Percentiles rank a stretch among this genome's conserved stretches.
Conservation (phyloP, 2,329 filamentous ascomycete genomes). For the Pyricularia grisea region DNA sequence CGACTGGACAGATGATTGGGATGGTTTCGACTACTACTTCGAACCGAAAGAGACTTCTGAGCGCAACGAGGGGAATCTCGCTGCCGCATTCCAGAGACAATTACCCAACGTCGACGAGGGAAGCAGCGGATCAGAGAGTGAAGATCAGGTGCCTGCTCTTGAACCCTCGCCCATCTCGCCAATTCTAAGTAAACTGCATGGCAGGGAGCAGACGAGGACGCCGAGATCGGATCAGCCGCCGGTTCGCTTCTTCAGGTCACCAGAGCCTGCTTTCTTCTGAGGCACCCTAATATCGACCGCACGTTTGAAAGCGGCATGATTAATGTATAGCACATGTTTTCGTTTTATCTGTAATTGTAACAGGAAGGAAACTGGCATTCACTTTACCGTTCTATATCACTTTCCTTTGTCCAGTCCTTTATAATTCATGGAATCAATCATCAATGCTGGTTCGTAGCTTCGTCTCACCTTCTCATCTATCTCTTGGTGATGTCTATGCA, state of each 20-base stretch:
- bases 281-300: background rate
- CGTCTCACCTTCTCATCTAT: background rate
- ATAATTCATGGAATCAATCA: background rate
- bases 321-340: background rate
- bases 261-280: background rate
- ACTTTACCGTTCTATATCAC: background rate
- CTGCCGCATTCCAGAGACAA: background rate
- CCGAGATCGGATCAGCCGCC: background rate
- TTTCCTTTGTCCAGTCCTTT: background rate
- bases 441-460: background rate
- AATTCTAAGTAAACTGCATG: background rate
- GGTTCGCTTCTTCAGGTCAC: background rate
- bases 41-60: background rate
- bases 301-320: background rate
- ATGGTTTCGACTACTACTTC: slow-evolving; percentile 10
- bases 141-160: background rate
- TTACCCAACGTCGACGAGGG: too few relatives aligned
- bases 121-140: background rate
- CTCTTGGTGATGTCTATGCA: slow-evolving; percentile 16
- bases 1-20: slow-evolving; percentile 8
- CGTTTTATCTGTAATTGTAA: background rate
- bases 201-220: background rate
- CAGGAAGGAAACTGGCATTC: background rate
- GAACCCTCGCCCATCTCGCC: background rate
- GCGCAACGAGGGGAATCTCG: background rate